These are phyloP conservation scores for Colletotrichum abscissum DNA, from an alignment of 2,329 filamentous ascomycete species.

Conservation along the genomic window DNA sequence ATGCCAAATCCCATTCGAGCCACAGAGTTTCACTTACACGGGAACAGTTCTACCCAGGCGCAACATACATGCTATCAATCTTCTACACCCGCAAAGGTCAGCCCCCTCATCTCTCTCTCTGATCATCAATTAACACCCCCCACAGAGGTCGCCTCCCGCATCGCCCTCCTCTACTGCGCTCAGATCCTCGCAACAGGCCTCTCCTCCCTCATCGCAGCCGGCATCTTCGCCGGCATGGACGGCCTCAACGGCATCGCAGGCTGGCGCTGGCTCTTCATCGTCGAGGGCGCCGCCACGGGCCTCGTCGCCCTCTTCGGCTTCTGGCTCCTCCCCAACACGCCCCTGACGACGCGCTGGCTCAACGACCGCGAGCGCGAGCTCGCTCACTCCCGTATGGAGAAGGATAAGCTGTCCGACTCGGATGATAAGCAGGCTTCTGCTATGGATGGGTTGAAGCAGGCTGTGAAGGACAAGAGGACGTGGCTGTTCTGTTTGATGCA, in stretches of 20 bases:
- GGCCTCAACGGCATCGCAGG: slow-evolving; percentile 66
- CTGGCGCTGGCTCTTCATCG: slow-evolving; percentile 72
- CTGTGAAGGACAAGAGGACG: slow-evolving; percentile 59
- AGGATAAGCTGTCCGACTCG: slow-evolving; percentile 61
- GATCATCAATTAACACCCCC: not conserved
- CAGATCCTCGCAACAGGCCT: slow-evolving; percentile 76
- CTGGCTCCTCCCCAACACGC: slow-evolving; percentile 61
- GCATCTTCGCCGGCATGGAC: slow-evolving; percentile 70
- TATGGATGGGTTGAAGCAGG: slow-evolving; percentile 60
- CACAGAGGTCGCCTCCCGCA: slow-evolving; percentile 69
- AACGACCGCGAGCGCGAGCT: slow-evolving; percentile 58
- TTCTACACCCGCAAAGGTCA: slow-evolving; percentile 47
- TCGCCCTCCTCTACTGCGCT: slow-evolving; percentile 68
- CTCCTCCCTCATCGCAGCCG: slow-evolving; percentile 71
- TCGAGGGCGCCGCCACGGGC: slow-evolving; percentile 70
- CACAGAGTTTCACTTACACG: not conserved
- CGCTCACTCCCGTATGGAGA: slow-evolving; percentile 58
- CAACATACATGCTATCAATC: slow-evolving; percentile 48
- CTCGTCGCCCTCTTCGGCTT: slow-evolving; percentile 70
- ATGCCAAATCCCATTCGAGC: too few relatives aligned
- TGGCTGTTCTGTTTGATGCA: slow-evolving; percentile 67
- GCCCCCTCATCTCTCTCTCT: not conserved
- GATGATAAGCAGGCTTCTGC: slow-evolving; percentile 50
- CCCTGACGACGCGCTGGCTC: slow-evolving; percentile 56
- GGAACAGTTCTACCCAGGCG: slow-evolving; percentile 50